Base-by-base conservation (phyloP, 2,329 filamentous ascomycete species). In the Fusarium nelsonii region DNA sequence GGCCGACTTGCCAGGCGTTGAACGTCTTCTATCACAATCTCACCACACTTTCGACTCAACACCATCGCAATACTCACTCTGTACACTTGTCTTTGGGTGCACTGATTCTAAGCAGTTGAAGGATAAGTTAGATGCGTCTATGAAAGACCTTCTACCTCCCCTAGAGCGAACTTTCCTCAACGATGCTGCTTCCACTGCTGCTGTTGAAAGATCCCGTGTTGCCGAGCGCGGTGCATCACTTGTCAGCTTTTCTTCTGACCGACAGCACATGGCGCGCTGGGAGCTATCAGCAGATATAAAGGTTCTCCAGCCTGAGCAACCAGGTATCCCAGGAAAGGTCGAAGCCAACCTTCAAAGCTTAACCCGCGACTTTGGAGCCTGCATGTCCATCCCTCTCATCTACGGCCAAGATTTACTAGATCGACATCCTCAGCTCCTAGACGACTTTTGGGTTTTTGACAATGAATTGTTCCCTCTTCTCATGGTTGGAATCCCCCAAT, bases 361-460 rank as follows among this genome's bases (percentile, higher is more conserved):
- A 12, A 18, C 53, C 6, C 39, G 70, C n/a, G 72, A 74, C 14
- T 71, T 74, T 32, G 72, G 70, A 18, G 69, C 66, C 3, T 73
- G 70, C 28, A 69, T 74, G 20, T 51, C 70, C 4, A 71, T 73
- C 8, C 69, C 72, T 4, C 41, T 68, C 1, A 55, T 74, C 9
- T 73, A 72, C 26, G 72, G 72, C 4, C 54, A 73, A 15, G 69
- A 73, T 18, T 33, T 74, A 2, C 53, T 74, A 1, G 58, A 71
- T 10, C 52, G 58, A 4, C 55, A 66, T 15, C 66, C 62, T 3
- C 9, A 16, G 2, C 30, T 74, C 0, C 56, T 74, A 0, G 59
- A 69, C 10, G 72, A 74, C 18, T 63, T 74, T 16, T 74, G 70
- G 63, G 58, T 54, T 8, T 74, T 74, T 15, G 72, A 74, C n/a